phyloP scores from a whole-genome alignment of 495 filamentous ascomycete species.

The Penicillium nucicola region DNA sequence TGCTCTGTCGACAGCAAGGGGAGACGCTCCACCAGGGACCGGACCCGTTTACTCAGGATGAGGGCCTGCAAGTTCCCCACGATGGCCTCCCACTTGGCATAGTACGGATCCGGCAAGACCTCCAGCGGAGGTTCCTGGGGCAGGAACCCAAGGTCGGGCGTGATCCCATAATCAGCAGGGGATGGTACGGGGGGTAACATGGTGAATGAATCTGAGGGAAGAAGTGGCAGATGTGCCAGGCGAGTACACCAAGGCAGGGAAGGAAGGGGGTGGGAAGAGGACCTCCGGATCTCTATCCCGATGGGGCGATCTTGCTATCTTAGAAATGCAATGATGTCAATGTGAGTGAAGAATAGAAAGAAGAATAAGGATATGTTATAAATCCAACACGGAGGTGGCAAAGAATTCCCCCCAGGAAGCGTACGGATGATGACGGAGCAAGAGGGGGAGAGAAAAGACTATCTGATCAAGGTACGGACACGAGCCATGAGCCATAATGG shows the following conservation, averaged over 20 bases:
- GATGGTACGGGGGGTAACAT: constrained; percentile 86
- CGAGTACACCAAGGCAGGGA: too few species aligned
- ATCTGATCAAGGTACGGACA: not conserved
- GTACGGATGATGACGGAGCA: constrained; percentile 2
- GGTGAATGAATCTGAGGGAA: constrained; percentile 7
- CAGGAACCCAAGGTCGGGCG: constrained; percentile 82
- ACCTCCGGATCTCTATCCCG: constrained; percentile 3
- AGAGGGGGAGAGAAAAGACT: not conserved
- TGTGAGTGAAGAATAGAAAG: not conserved
- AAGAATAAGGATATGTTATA: not conserved
- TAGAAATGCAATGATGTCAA: not conserved
- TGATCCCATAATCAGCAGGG: constrained; percentile 83
- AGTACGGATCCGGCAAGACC: constrained; percentile 80
- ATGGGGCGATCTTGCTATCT: not conserved
- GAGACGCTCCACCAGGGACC: constrained; percentile 70
- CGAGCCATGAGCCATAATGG: too few species aligned
- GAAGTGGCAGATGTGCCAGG: not conserved
- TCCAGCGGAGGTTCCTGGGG: constrained; percentile 77
- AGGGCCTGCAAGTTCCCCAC: constrained; percentile 81
- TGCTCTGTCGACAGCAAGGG: constrained; percentile 77
- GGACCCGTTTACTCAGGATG: constrained; percentile 76
- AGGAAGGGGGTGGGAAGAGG: too few species aligned
- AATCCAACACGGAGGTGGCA: not conserved
- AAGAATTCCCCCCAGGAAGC: not conserved
- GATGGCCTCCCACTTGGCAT: constrained; percentile 87